Evolutionary conservation across 2,329 filamentous ascomycete genomes (phyloP).

Genomic region (Colletotrichum falcatum): DNA sequence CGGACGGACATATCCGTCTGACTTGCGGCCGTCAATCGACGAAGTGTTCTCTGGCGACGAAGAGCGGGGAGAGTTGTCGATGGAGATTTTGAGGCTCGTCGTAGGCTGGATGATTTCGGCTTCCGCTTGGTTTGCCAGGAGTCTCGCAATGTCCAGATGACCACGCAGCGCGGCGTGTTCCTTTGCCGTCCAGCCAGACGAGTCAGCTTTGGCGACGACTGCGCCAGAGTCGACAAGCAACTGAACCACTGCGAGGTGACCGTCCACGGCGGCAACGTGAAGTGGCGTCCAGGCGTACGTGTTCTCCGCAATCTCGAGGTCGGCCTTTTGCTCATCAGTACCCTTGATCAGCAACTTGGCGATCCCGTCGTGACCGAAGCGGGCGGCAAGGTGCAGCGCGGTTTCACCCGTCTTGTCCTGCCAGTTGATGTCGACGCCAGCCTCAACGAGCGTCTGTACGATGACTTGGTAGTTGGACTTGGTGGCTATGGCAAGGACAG

Average conservation of each 20-base stretch:
- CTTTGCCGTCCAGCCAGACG: constrained; percentile 92
- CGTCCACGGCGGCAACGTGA: constrained; percentile 92
- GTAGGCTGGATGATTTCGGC: constrained; percentile 44
- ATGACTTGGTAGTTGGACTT: constrained; percentile 89
- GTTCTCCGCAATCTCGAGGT: constrained; percentile 83
- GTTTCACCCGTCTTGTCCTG: constrained; percentile 92
- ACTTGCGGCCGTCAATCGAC: constrained; percentile 72
- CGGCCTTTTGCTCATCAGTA: constrained; percentile 75
- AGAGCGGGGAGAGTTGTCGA: constrained; percentile 40
- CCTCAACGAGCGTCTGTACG: constrained; percentile 87
- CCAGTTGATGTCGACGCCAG: constrained; percentile 93
- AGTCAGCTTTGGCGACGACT: constrained; percentile 79
- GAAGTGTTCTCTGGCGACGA: constrained; percentile 51
- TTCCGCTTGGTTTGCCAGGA: constrained; percentile 67
- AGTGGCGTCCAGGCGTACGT: constrained; percentile 96
- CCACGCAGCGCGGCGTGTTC: constrained; percentile 94
- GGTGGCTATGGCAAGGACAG: constrained; percentile 87
- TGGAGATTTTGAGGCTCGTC: constrained; percentile 46
- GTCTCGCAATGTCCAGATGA: constrained; percentile 82
- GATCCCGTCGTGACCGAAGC: constrained; percentile 87
- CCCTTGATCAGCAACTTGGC: constrained; percentile 81
- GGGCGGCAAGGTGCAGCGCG: constrained; percentile 89
- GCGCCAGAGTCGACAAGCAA: constrained; percentile 83
- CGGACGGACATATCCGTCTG: constrained; percentile 62
- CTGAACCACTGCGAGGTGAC: constrained; percentile 79